Evolutionary conservation across 106 monocot species (phyloP), one percentile per base, ranked within the genome.

Genomic region (Hemerocallis citrina): DNA sequence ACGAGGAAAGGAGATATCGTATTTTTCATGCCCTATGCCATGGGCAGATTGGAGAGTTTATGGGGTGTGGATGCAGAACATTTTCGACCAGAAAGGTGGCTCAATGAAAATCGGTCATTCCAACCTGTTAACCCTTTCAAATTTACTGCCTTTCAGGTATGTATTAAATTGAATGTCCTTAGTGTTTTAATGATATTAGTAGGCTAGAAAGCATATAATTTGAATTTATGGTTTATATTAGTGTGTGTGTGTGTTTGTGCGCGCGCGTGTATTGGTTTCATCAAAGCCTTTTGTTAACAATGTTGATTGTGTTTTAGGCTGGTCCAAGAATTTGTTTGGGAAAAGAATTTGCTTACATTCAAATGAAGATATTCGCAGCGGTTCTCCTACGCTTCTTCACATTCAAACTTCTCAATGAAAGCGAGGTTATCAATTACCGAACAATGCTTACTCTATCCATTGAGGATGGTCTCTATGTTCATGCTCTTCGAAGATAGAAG

Each of bases 61-160:
- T 86, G 86, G 86, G 86, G 86, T 14, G 56, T 78, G 4, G 81
- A 86, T 67, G 86, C 86, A 10, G 86, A 81, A 47, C 31, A 2
- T 19, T 86, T 81, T 34, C 54, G 65, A 5, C 86, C 86, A 10
- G 86, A 81, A 27, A 81, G 86, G 19, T 86, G 86, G 86, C 37
- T 86, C 14, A 41, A 78, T 19, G 57, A 32, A 19, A 36, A 74
- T 39, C 78, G 86, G 0, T 15, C 39, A 9, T 86, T 86, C 37
- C 46, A 61, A 61, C 75, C 78, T 4, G 71, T 75, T 20, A 86
- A 69, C 65, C 78, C 81, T 14, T 86, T 78, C 55, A 81, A 86
- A 27, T 86, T 86, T 37, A 62, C 78, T 21, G 78, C 78, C 3
- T 86, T 86, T 34, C 78, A 86, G 78, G 86, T 80, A 61, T 68